Evolutionary conservation across 495 filamentous ascomycete species (phyloP), one percentile per base, ranked within the genome.

Genomic region (Aspergillus funiculosus): DNA sequence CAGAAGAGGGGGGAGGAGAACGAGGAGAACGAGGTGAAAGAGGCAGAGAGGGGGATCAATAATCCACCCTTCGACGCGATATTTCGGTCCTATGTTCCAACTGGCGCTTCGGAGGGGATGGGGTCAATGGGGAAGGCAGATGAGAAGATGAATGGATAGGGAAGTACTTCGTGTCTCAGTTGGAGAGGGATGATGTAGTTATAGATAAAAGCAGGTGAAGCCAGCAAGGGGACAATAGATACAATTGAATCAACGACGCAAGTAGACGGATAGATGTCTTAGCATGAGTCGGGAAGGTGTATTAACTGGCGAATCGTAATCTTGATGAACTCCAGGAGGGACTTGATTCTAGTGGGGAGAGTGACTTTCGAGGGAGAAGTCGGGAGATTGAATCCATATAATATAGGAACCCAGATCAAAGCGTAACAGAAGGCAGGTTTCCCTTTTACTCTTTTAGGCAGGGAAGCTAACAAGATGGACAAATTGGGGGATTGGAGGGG

Each of bases 101-200:
- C 11, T 36, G 25, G 24, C 48, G 30, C 39, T 28, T 21, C 18
- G 20, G 20, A 34, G 34, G 44, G 39, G 27, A 35, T 19, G 10
- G 11, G 22, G 42, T 29, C n/a, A 15, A 45, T 19, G 17, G 11
- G 21, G 17, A 19, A 31, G 41, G 22, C 40, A 26, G 27, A 10
- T 43, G 46, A 19, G 17, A 24, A 27, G 43, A 30, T 22, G 15
- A 48, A 36, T 18, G 17, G 25, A 39, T n/a, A 34, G 38, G 40
- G 42, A 20, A 43, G 39, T 24, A 31, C 40, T 37, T 42, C 14
- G 42, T 52, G 67, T 68, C 60, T 66, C 64, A 67, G 63, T 59
- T 57, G 55, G 39, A 58, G 52, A 51, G 42, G 59, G 49, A 50
- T 52, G 46, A 37, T 49, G 45, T 50, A 52, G 56, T 50, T 57